Base-by-base conservation (phyloP, 2,329 filamentous ascomycete genomes). In the Cytospora chrysosperma region DNA sequence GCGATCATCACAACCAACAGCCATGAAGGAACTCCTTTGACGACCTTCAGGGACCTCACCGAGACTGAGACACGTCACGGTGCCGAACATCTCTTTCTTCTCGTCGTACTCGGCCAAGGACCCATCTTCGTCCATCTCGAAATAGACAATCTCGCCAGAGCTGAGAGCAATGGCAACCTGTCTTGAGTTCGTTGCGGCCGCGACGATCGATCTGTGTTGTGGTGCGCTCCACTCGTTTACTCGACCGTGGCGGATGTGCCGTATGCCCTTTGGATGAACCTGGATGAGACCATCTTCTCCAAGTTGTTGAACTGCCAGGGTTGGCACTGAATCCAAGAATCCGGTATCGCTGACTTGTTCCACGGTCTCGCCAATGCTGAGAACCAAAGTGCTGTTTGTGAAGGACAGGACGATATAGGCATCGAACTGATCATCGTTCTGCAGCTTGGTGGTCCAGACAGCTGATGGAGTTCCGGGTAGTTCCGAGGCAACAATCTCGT, bases 351-450 rank as follows among this genome's bases (percentile, higher is more conserved):
- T 93, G 4, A 97, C 93, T 76, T 98, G 93, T 74, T 97, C 93
- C 0, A 99, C 95, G 1, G 93, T 97, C 74, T 99, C 95, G 4
- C 94, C 95, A 68, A 99, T 97, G 71, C 93, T 96, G 19, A 99
- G 81, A 1, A 98, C 93, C 15, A 98, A 82, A 0, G 95, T 99
- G 32, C 88, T 90, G 69, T 96, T 96, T 47, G 89, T 88, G 72
- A 97, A 95, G 2, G 93, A 96, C 6, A 99, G 82, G n/a, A 99
- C 86, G 65, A 99, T 97, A 72, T 98, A 97, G 0, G 92, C 90
- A 76, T 99, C 94, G 68, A 89, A 96, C 69, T 94, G 86, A 69
- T 98, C 94, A 21, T 85, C 84, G 24, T 87, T 86, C 43, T 87
- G 90, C 54, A 96, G 80, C 74, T 97, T 97, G 0, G 96, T 93